phyloP scores from a whole-genome alignment of 73 alveolate genomes.

The Tetrahymena borealis region DNA sequence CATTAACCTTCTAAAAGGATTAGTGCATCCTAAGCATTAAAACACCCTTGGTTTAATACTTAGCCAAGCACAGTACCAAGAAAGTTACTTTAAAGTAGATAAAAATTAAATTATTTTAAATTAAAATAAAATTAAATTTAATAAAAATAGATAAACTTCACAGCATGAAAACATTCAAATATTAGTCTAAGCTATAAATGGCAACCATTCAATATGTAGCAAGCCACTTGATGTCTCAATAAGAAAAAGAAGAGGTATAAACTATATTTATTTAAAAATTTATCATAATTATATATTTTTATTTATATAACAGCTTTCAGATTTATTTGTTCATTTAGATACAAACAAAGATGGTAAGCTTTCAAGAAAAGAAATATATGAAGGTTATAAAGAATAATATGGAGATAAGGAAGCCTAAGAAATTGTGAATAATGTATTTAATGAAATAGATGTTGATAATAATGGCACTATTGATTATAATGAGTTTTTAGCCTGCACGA shows the following conservation, averaged over 20 bases:
- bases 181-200: neutral
- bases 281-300: neutral
- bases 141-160: neutral
- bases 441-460: neutral
- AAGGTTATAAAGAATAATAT: neutral
- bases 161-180: neutral
- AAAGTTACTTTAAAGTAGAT: neutral
- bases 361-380: neutral
- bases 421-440: neutral
- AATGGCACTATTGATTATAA: neutral
- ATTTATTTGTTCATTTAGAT: neutral
- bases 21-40: constrained; percentile 46
- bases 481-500: neutral
- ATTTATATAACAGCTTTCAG: neutral
- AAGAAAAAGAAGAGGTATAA: neutral
- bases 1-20: constrained; percentile 51
- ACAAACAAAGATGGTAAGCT: neutral
- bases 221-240: neutral
- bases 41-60: constrained; percentile 45
- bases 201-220: neutral
- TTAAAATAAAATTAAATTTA: neutral
- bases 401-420: neutral
- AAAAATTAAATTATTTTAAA: neutral
- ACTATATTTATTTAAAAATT: neutral
- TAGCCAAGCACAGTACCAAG: neutral